Conservation (phyloP, 2,329 filamentous ascomycete species). For the Talaromyces sp. region DNA sequence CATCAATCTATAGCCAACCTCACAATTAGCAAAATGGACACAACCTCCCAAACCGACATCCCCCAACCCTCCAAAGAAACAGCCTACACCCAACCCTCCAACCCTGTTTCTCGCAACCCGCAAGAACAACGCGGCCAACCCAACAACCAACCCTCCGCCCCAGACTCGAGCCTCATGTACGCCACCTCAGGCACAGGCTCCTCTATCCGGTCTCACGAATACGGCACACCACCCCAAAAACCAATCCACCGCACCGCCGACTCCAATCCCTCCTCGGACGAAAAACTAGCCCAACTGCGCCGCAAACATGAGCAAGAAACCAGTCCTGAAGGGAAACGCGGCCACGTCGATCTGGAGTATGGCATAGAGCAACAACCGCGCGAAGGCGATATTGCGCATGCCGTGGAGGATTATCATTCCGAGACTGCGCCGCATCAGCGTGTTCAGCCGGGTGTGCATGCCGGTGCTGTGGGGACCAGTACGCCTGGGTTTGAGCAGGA, state of each 20-base stretch:
- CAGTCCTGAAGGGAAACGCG: conserved; percentile 22
- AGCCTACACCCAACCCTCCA: conserved; percentile 33
- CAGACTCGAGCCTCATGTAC: conserved; percentile 4
- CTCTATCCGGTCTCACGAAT: neutral
- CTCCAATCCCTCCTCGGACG: conserved; percentile 33
- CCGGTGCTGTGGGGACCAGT: conserved; percentile 35
- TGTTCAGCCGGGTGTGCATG: conserved; percentile 37
- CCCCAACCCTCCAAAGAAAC: conserved; percentile 38
- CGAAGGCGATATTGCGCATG: conserved; percentile 37
- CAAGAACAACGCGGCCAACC: conserved; percentile 20
- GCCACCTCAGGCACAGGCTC: conserved; percentile 8
- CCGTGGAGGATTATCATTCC: conserved; percentile 29
- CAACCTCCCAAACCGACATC: conserved; percentile 23
- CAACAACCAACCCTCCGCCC: neutral
- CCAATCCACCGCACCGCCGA: conserved; percentile 29
- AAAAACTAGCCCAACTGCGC: conserved; percentile 25
- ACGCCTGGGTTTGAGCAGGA: conserved; percentile 34
- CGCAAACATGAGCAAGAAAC: conserved; percentile 24
- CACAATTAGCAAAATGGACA: neutral
- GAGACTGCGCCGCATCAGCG: conserved; percentile 23
- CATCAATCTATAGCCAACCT: neutral
- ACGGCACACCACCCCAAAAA: conserved; percentile 28
- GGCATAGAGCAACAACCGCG: conserved; percentile 38
- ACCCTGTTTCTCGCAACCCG: conserved; percentile 35
- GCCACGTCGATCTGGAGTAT: conserved; percentile 36